Evolutionary conservation across 768 basidiomycete genomes (phyloP).

Genomic region (Rhizopogon vinicolor): DNA sequence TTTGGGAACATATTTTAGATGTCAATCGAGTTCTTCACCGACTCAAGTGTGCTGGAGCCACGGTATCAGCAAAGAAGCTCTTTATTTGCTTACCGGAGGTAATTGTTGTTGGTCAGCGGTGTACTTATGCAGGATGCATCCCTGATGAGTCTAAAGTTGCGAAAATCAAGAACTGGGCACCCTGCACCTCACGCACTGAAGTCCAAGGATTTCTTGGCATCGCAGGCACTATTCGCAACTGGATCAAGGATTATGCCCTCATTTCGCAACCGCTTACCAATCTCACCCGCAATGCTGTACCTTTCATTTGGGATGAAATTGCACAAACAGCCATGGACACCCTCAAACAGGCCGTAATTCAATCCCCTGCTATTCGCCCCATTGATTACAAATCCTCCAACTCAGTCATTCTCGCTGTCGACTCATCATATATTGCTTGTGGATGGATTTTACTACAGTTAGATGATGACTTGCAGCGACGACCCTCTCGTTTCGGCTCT

Average conservation of each 20-base stretch:
- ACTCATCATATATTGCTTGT: conserved; percentile 30
- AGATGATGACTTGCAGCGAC: conserved; percentile 8
- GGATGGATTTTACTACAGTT: conserved; percentile 36
- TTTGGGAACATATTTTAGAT: conserved; percentile 35
- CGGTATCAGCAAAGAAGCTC: too few relatives aligned
- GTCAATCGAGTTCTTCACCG: conserved; percentile 31
- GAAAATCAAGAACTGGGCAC: too few relatives aligned
- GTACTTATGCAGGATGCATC: too few relatives aligned
- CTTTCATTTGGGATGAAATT: too few relatives aligned
- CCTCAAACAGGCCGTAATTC: conserved; percentile 23
- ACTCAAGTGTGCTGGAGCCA: too few relatives aligned
- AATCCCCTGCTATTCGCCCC: conserved; percentile 23
- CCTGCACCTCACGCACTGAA: too few relatives aligned
- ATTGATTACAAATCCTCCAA: conserved; percentile 26
- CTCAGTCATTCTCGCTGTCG: conserved; percentile 31
- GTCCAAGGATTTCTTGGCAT: conserved; percentile 4
- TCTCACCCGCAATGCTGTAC: background rate
- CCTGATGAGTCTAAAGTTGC: too few relatives aligned
- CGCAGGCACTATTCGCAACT: conserved; percentile 4
- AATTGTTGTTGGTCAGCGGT: too few relatives aligned
- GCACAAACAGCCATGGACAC: too few relatives aligned
- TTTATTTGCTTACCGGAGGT: too few relatives aligned
- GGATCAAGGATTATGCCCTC: conserved; percentile 7
- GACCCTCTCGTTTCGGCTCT: conserved; percentile 29
- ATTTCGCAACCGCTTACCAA: background rate